phyloP scores from a whole-genome alignment of 2,329 filamentous ascomycete species.

The Didymella lethalis region DNA sequence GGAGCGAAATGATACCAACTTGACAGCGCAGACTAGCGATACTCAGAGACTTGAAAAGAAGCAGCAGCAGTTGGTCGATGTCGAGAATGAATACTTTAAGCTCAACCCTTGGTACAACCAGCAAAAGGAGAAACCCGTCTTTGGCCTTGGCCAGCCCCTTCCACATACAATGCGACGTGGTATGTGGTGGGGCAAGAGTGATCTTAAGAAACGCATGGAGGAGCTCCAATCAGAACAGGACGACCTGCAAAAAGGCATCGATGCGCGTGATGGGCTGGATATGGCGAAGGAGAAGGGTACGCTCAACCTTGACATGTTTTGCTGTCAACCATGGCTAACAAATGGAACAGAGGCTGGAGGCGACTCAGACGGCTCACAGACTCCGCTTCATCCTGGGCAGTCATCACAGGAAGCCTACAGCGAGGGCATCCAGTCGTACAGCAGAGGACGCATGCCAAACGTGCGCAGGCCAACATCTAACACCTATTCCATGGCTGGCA shows the following conservation, averaged over 20 bases:
- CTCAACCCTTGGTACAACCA: slow-evolving; percentile 65
- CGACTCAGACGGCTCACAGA: slow-evolving; percentile 28
- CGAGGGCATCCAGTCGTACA: slow-evolving; percentile 25
- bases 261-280: slow-evolving; percentile 28
- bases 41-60: slow-evolving; percentile 37
- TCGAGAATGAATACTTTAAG: slow-evolving; percentile 63
- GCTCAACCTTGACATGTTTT: not conserved
- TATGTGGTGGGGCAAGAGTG: slow-evolving; percentile 58
- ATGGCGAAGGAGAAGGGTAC: slow-evolving; percentile 27
- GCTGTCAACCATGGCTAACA: not conserved
- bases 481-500: slow-evolving; percentile 16
- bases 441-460: slow-evolving; percentile 26
- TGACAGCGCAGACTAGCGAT: slow-evolving; percentile 20
- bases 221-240: slow-evolving; percentile 26
- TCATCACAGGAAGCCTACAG: not conserved
- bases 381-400: slow-evolving; percentile 5
- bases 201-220: slow-evolving; percentile 51
- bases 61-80: slow-evolving; percentile 39
- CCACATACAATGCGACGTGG: slow-evolving; percentile 62
- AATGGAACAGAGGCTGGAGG: slow-evolving; percentile 16
- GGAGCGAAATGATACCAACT: slow-evolving; percentile 27
- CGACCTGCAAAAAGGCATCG: slow-evolving; percentile 26
- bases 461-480: slow-evolving; percentile 21
- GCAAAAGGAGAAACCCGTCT: slow-evolving; percentile 60
- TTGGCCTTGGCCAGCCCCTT: slow-evolving; percentile 62